Conservation (phyloP, 768 basidiomycete species). For the Holtermanniella nyarrowii region DNA sequence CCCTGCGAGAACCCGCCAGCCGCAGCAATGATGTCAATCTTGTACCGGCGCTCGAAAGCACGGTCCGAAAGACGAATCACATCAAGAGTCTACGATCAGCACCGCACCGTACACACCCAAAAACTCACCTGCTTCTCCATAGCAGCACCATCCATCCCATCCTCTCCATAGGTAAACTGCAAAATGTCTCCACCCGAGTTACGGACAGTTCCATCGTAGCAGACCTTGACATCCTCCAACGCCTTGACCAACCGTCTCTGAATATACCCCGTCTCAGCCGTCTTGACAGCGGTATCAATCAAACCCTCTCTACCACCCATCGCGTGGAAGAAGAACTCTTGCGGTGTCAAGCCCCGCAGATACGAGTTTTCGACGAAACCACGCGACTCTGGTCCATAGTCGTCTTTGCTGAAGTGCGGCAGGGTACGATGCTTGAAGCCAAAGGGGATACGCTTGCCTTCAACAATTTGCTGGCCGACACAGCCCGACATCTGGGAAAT, state of each 20-base stretch:
- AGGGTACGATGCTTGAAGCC: slow-evolving; percentile 94
- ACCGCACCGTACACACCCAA: background rate
- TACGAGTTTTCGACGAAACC: slow-evolving; percentile 99
- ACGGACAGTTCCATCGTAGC: slow-evolving; percentile 94
- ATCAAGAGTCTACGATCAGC: slow-evolving; percentile 53
- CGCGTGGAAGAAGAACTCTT: slow-evolving; percentile 99
- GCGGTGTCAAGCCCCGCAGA: slow-evolving; percentile 85
- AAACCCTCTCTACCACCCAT: slow-evolving; percentile 99
- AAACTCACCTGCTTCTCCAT: slow-evolving; percentile 71
- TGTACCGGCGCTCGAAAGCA: slow-evolving; percentile 81
- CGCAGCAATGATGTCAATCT: slow-evolving; percentile 55
- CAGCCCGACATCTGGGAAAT: slow-evolving; percentile 99
- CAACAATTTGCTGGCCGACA: slow-evolving; percentile 96
- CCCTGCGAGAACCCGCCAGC: slow-evolving; percentile 59
- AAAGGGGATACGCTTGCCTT: slow-evolving; percentile 95
- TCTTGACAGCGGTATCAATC: slow-evolving; percentile 99
- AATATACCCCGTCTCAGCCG: slow-evolving; percentile 98
- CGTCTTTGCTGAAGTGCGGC: slow-evolving; percentile 96
- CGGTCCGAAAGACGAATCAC: slow-evolving; percentile 70
- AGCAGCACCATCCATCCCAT: slow-evolving; percentile 96
- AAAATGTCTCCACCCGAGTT: slow-evolving; percentile 94
- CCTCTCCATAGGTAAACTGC: slow-evolving; percentile 95
- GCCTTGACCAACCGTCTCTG: slow-evolving; percentile 97
- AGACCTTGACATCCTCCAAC: slow-evolving; percentile 91
- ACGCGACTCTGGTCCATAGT: slow-evolving; percentile 93